Evolutionary conservation across 345 rosid genomes (phyloP), one percentile per base, ranked within the genome.

Genomic region (Eucalyptus sp.): DNA sequence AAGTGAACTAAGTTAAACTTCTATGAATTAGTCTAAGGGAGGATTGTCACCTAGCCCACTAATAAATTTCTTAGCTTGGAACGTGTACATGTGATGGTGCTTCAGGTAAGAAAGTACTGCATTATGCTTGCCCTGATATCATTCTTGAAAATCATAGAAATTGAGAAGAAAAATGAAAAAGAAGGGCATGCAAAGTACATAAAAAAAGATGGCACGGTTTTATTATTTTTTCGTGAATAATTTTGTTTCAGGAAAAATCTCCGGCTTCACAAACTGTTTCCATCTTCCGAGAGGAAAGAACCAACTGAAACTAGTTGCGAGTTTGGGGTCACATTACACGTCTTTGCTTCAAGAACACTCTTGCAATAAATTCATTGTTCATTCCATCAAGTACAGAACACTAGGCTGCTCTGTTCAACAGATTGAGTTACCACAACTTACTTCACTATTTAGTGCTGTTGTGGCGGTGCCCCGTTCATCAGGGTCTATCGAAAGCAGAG

Each of bases 401-500:
- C 84, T 37, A 37, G 84, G 48, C 24, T 76, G 29, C 48, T 76
- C 83, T 41, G 14, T 41, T 41, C 48, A 76, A 41, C 84, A 50
- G 51, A 52, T 51, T 80, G 48, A 68, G 88, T 10, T 56, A 85
- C 44, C 68, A 87, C 58, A 54, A 93, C 98, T 92, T 90, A 95
- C 99, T 90, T 94, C 98, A 92, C 95, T 93, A 89, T 90, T 93
- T 76, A 97, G 92, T 88, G 98, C 96, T 7, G 95, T 92, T 64
- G 94, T 92, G 83, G 96, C 95, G 51, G 98, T 95, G 91, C 95
- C 97, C 87, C 99, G 96, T 51, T 94, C 95, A 87, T 93, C 96
- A 49, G 98, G 99, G 50, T 97, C 98, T 71, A 96, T 92, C 8
- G 97, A 93, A 12, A 97, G 98, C 91, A 97, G 98, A 68, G 93